Conservation (phyloP, 495 filamentous ascomycete genomes). For the Margaritispora aquatica region DNA sequence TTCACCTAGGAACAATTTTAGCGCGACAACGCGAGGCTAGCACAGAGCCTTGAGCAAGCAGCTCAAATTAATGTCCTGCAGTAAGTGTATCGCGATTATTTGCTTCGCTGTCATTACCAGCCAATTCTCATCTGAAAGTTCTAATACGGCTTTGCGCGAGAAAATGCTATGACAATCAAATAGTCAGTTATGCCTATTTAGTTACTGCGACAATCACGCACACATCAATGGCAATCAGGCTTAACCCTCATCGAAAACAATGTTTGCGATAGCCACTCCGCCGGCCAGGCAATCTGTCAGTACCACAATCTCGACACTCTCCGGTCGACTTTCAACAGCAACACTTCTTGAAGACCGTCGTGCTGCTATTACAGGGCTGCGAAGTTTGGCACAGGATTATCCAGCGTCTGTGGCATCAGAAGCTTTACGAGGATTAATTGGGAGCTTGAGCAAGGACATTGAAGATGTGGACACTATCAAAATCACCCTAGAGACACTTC, state of each 20-base stretch:
- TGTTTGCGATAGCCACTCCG: constrained; percentile 87
- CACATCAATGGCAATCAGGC: not conserved
- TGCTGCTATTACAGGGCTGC: constrained; percentile 83
- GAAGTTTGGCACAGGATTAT: constrained; percentile 93
- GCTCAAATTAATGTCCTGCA: not conserved
- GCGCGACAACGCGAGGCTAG: not conserved
- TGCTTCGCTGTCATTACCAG: not conserved
- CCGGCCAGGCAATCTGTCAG: constrained; percentile 94
- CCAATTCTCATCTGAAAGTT: not conserved
- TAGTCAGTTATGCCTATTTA: not conserved
- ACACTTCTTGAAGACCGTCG: constrained; percentile 91
- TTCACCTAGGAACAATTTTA: not conserved
- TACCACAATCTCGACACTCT: constrained; percentile 85
- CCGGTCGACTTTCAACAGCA: constrained; percentile 75
- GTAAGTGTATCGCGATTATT: not conserved
- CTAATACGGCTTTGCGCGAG: not conserved
- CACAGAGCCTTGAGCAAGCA: not conserved
- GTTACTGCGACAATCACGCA: not conserved
- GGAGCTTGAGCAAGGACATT: constrained; percentile 74
- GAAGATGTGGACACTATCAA: constrained; percentile 97
- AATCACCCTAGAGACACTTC: constrained; percentile 85
- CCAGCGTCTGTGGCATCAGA: constrained; percentile 95
- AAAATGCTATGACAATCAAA: not conserved
- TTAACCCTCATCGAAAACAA: constrained; percentile 31
- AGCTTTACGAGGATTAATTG: constrained; percentile 78